Evolutionary conservation across 2,329 filamentous ascomycete species (phyloP), one percentile per base, ranked within the genome.

Genomic region (Pseudogymnoascus sp.): DNA sequence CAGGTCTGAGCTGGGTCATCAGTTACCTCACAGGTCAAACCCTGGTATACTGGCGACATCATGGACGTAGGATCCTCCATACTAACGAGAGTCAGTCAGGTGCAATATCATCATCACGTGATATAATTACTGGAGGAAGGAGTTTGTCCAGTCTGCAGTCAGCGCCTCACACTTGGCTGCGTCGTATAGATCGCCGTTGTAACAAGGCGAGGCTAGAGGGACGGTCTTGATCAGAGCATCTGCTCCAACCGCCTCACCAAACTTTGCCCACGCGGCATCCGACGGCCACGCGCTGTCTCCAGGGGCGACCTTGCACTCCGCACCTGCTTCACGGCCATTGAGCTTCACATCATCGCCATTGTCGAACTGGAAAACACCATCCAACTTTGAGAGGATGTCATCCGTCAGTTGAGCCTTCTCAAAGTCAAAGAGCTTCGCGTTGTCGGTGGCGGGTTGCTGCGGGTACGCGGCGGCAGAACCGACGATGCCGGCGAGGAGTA

Each of bases 41-140:
- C 65, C 67, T 17, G 80, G 79, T 59, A 82, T 71, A 69, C 79
- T 80, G 29, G 79, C 76, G 71, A 78, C 79, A 70, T 83, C 80
- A 66, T 77, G 74, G 69, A 75, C 79, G 62, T 80, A 75, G 65
- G 67, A 62, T 68, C 65, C 77, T 70, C 71, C 71, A 75, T 69
- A 72, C 70, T 70, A 70, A 67, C 56, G 74, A 74, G 65, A 76
- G 65, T 59, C 73, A 75, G 66, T 74, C 35, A 50, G 6, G 50
- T 13, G n/a, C 33, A 19, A n/a, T 15, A 2, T 5, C 7, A 42
- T 2, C 13, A 23, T 60, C 59, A 42, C 33, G 50, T 31, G 31
- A 33, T 13, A 17, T 68, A 15, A 63, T 66, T 69, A 69, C 71
- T 79, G 76, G 64, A 76, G 75, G 19, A 75, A 73, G 63, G 72